A percentile compares a stretch with the other conserved stretches of the same genome.
Evolutionary conservation across 176 grass and related monocot genomes (phyloP).

Genomic region (bread wheat (Triticum aestivum)): DNA sequence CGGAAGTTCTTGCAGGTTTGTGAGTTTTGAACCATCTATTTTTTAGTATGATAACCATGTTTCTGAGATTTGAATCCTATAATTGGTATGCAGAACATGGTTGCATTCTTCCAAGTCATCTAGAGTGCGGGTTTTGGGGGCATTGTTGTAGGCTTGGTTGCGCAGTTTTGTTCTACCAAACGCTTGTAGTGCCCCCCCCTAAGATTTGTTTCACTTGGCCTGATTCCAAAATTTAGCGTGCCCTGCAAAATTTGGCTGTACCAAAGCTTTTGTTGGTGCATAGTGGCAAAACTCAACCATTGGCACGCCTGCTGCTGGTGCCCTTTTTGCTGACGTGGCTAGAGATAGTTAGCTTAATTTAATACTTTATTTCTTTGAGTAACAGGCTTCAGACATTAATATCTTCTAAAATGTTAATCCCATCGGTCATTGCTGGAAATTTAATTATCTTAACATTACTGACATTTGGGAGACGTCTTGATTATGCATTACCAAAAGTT

Average conservation of each 20-base stretch:
- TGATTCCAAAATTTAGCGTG: neutral
- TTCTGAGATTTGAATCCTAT: neutral
- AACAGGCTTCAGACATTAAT: neutral
- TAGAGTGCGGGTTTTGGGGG: conserved; percentile 25
- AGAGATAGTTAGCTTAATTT: neutral
- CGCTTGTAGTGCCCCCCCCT: neutral
- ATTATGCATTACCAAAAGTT: no score
- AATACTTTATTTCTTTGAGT: neutral
- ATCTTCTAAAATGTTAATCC: neutral
- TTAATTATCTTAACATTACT: no score
- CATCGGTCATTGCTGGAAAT: neutral
- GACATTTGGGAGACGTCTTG: neutral
- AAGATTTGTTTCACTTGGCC: neutral
- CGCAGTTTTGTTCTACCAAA: neutral
- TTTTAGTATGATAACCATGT: neutral
- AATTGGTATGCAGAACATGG: no score
- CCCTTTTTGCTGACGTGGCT: neutral
- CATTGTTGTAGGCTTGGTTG: neutral
- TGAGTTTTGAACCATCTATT: neutral
- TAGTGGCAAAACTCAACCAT: no score
- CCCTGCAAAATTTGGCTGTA: neutral
- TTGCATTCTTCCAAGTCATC: no score
- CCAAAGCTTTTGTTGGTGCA: neutral
- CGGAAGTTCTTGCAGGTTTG: conserved; percentile 73
- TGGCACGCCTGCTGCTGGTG: neutral